Base-by-base conservation (phyloP, 1,284 basidiomycete species). In the Cerioporus squamosus region DNA sequence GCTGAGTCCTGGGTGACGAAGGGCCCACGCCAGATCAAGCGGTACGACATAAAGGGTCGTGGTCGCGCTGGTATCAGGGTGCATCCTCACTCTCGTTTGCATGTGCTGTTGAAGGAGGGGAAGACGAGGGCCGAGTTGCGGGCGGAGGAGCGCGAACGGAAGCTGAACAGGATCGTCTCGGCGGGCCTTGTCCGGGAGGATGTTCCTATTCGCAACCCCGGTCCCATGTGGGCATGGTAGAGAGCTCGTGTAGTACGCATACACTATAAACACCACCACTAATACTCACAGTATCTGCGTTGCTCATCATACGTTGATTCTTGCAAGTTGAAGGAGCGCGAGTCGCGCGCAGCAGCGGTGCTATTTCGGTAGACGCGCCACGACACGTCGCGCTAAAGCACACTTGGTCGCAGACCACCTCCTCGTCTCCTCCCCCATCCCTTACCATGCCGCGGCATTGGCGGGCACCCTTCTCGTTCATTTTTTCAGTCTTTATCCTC, bases 1-100 rank as follows among this genome's bases (percentile, higher is more conserved):
- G 94, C 90, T 57, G 88, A 98, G 76, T 86, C 95, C 14, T 98
- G 95, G 95, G 94, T 98, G 17, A 89, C 85, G 54, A 98, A 98
- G 75, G 95, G 94, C 1, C 77, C 80, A 0, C 82, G 80, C 43
- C 82, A 83, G 57, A 75, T 85, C 43, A 86, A 83, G 61, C 84
- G 89, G 48, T 65, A 94, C n/a, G 95, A 98, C 65, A 86, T 91
- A 62, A 90, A 91, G 74, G 97, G 94, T 53, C 86, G 97, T 57
- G 93, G 90, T 22, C 87, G 91, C 66, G 81, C 78, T 60, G 97
- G 97, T 60, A 81, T 93, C 61, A 89, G 90, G 59, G 81, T 86
- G 26, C 93, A 94, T 70, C 90, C 89, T 0, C 85, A 87, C 58
- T 88, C 95, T 1, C 84, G 88, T 53, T 72, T 98, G 73, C 84